Evolutionary conservation across 2,329 filamentous ascomycete species (phyloP).

Genomic region (Xylaria sp.): DNA sequence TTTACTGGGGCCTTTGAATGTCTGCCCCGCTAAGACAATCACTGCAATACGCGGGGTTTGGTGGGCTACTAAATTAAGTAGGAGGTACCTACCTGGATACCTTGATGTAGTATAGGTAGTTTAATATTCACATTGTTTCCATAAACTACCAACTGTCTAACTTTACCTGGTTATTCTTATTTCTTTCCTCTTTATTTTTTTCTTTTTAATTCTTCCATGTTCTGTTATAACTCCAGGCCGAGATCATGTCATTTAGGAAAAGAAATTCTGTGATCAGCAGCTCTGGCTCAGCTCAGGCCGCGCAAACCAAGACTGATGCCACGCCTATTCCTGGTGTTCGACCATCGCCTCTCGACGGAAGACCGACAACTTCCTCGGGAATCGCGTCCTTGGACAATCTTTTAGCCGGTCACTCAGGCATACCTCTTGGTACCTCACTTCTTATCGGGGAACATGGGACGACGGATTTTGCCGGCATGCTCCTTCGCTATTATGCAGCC

Average conservation of each 20-base stretch:
- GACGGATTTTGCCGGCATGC: constrained; percentile 88
- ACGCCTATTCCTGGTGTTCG: constrained; percentile 66
- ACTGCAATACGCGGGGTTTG: constrained; percentile 25
- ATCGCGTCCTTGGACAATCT: constrained; percentile 85
- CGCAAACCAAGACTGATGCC: constrained; percentile 51
- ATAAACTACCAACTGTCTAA: neutral
- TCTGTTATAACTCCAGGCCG: neutral
- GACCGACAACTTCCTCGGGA: constrained; percentile 89
- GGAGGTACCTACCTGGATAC: too few species aligned
- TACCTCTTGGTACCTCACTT: constrained; percentile 82
- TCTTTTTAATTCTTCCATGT: neutral
- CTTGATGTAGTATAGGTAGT: neutral
- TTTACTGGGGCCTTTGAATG: constrained; percentile 41
- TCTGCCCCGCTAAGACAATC: constrained; percentile 37
- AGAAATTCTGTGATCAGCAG: constrained; percentile 64
- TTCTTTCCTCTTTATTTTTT: neutral
- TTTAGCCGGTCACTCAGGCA: constrained; percentile 85
- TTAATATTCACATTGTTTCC: neutral
- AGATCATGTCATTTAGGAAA: constrained; percentile 67
- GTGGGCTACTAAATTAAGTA: too few species aligned
- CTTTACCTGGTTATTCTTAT: too few species aligned
- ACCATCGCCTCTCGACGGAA: constrained; percentile 88
- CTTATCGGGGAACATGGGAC: constrained; percentile 90
- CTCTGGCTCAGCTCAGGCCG: constrained; percentile 46
- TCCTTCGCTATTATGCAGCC: constrained; percentile 89